These are phyloP conservation scores for Geosmithia flava DNA, from an alignment of 2,329 filamentous ascomycete genomes.

Conservation along the genomic window DNA sequence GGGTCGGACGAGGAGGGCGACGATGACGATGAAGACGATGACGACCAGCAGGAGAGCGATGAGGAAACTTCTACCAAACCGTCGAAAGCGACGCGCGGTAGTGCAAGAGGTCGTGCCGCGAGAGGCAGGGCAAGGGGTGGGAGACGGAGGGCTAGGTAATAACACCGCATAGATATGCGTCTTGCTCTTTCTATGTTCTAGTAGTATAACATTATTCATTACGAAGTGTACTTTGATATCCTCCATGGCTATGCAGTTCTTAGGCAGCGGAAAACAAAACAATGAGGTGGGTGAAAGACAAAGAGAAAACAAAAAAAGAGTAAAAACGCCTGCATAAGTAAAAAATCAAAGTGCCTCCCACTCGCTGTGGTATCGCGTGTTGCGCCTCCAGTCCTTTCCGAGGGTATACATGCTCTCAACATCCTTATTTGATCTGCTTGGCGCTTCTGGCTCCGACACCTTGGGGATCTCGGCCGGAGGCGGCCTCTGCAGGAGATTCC, in stretches of 20 bases:
- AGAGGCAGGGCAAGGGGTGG: slow-evolving; percentile 2
- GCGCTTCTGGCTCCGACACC: slow-evolving; percentile 13
- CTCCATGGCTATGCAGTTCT: no score
- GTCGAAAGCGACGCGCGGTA: slow-evolving; percentile 1
- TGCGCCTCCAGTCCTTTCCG: slow-evolving; percentile 24
- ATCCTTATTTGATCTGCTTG: slow-evolving; percentile 14
- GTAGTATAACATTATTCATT: not conserved
- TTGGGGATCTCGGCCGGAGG: slow-evolving; percentile 21
- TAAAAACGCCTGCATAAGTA: not conserved
- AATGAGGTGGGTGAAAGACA: not conserved
- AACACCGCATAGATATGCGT: not conserved
- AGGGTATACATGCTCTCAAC: slow-evolving; percentile 23
- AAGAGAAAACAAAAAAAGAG: not conserved
- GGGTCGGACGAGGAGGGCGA: slow-evolving; percentile 6
- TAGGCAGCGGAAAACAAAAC: no score
- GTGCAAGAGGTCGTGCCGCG: not conserved
- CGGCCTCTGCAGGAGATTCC: slow-evolving; percentile 27
- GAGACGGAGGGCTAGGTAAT: not conserved
- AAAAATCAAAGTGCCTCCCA: slow-evolving; percentile 22
- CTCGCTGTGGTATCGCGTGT: slow-evolving; percentile 21
- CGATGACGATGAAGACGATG: slow-evolving; percentile 7
- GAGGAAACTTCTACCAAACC: not conserved
- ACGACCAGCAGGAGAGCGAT: slow-evolving; percentile 4
- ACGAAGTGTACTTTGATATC: no score
- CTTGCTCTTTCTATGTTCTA: not conserved